A percentile compares a stretch with the other conserved stretches of the same genome.
phyloP scores from a whole-genome alignment of 2,329 filamentous ascomycete species.

The Cladorrhinum sp. region DNA sequence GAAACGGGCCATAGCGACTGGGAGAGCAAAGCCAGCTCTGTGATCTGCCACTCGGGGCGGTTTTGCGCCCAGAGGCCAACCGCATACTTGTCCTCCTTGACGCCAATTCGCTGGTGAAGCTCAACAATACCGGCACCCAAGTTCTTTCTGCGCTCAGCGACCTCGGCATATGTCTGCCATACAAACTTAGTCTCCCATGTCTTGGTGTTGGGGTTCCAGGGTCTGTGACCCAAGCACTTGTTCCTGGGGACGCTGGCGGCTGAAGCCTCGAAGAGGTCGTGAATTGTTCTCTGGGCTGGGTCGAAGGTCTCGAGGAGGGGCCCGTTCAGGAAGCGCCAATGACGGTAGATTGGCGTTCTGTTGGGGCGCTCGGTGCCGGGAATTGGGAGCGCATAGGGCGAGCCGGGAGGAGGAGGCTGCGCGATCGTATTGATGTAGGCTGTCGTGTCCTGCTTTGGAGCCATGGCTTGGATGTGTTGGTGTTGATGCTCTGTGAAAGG shows the following conservation, averaged over 20 bases:
- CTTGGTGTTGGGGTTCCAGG: slow-evolving; percentile 73
- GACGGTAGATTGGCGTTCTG: slow-evolving; percentile 74
- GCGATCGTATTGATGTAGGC: slow-evolving; percentile 53
- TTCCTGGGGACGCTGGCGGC: slow-evolving; percentile 61
- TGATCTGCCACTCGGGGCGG: slow-evolving; percentile 84
- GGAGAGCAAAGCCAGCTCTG: slow-evolving; percentile 81
- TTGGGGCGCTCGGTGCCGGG: slow-evolving; percentile 71
- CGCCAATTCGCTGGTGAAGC: slow-evolving; percentile 70
- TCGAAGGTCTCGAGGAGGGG: slow-evolving; percentile 70
- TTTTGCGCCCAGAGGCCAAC: slow-evolving; percentile 86
- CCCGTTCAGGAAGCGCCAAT: slow-evolving; percentile 73
- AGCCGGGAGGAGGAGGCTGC: slow-evolving; percentile 65
- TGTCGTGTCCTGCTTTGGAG: slow-evolving; percentile 34
- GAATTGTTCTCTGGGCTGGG: slow-evolving; percentile 66
- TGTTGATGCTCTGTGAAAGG: slow-evolving; percentile 4
- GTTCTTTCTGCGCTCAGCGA: slow-evolving; percentile 76
- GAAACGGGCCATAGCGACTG: slow-evolving; percentile 88
- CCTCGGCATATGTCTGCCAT: slow-evolving; percentile 79
- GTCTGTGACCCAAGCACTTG: slow-evolving; percentile 74
- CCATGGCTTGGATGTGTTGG: slow-evolving; percentile 31
- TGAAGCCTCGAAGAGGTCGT: slow-evolving; percentile 76
- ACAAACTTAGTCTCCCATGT: slow-evolving; percentile 70
- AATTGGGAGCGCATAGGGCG: slow-evolving; percentile 74
- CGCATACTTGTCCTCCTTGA: slow-evolving; percentile 65
- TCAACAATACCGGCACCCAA: slow-evolving; percentile 83